Base-by-base conservation (phyloP, 768 basidiomycete genomes). In the Hydnomerulius pinastri region DNA sequence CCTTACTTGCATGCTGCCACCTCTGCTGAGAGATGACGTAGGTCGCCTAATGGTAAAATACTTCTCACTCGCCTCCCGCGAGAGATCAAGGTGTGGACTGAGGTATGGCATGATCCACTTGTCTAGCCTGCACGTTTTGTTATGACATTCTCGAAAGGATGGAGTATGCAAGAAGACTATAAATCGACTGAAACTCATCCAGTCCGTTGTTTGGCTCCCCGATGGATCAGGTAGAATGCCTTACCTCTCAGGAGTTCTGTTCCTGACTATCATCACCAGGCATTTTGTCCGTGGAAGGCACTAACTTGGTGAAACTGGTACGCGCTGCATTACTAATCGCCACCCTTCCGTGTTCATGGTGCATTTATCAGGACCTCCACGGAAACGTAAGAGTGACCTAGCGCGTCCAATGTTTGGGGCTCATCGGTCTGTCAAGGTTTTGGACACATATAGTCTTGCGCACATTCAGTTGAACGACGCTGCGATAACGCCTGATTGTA, bases 121-220 rank as follows among this genome's bases (percentile, higher is more conserved):
- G n/a, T n/a, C n/a, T n/a, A n/a, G n/a, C n/a, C n/a, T n/a, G n/a
- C n/a, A n/a, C n/a, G n/a, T n/a, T n/a, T n/a, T n/a, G n/a, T n/a
- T n/a, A n/a, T n/a, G n/a, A n/a, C n/a, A n/a, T n/a, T n/a, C n/a
- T n/a, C n/a, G n/a, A n/a, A n/a, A 81, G 78, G 73, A 77, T 28
- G 79, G 80, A 6, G 76, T 80, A 27, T 78, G 77, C 51, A 71
- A 59, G 43, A 71, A 66, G 52, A 80, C 76, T 11, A 79, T 81
- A 30, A 74, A 78, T 41, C 68, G 80, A 17, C 66, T 64, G 30
- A 67, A 66, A 50, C 58, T 61, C 15, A 73, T 81, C 1, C 74
- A 71, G 45, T 77, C 79, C 4, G 73, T 77, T 17, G 69, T 74
- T 25, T 81, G 80, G 79, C 64, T 80, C 29, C 78, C 79, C 1